phyloP scores from a whole-genome alignment of 345 rosid species.

The Anastatica hierochuntica region DNA sequence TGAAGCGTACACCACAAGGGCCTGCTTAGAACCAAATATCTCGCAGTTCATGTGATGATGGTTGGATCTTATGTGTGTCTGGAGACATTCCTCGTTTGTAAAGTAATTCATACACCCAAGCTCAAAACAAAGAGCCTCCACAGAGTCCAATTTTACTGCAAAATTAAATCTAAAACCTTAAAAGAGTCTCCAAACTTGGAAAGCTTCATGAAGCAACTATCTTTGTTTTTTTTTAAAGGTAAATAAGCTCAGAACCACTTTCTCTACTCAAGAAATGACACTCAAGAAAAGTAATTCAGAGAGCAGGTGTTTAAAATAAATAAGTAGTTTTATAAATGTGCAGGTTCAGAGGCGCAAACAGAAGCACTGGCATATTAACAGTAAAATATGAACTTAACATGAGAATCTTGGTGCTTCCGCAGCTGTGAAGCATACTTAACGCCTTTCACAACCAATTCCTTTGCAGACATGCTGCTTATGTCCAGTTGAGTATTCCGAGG shows the following conservation, averaged over 20 bases:
- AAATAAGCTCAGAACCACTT: too few species aligned
- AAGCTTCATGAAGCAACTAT: too few species aligned
- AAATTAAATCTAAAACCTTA: neutral
- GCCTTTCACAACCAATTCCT: conserved; percentile 67
- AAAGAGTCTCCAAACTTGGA: neutral
- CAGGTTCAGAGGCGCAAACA: too few species aligned
- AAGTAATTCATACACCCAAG: conserved; percentile 60
- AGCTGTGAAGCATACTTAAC: conserved; percentile 51
- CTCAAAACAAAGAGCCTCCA: conserved; percentile 70
- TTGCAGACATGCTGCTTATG: conserved; percentile 39
- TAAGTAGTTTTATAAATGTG: too few species aligned
- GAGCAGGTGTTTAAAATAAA: too few species aligned
- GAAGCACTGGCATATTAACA: too few species aligned
- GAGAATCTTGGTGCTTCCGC: conserved; percentile 54
- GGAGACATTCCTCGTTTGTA: conserved; percentile 51
- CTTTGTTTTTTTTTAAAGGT: too few species aligned
- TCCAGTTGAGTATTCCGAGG: conserved; percentile 3
- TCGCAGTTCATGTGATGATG: conserved; percentile 49
- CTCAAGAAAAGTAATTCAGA: too few species aligned
- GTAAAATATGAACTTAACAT: too few species aligned
- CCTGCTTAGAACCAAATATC: conserved; percentile 51
- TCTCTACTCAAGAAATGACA: too few species aligned
- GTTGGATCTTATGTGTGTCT: conserved; percentile 46
- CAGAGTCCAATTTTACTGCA: conserved; percentile 56
- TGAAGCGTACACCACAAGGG: too few species aligned